phyloP scores from a whole-genome alignment of 495 filamentous ascomycete species.

The Podospora didyma region DNA sequence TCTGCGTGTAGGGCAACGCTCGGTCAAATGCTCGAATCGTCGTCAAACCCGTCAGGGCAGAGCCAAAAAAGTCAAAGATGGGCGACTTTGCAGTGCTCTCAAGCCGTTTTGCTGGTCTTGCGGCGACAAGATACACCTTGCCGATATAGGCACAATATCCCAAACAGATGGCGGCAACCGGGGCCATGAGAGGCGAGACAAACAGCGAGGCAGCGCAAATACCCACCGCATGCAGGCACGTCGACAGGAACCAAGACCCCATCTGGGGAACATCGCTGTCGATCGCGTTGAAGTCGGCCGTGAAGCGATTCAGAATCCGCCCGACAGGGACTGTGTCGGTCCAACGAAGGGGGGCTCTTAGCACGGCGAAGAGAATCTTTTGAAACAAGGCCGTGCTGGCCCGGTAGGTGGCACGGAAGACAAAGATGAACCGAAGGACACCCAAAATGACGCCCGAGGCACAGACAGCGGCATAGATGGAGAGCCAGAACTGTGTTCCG shows the following conservation, averaged over 20 bases:
- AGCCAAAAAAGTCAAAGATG: conserved; percentile 66
- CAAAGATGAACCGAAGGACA: conserved; percentile 47
- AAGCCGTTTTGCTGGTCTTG: conserved; percentile 67
- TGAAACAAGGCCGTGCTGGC: conserved; percentile 61
- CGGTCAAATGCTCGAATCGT: conserved; percentile 70
- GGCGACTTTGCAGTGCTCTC: conserved; percentile 65
- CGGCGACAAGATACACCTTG: conserved; percentile 55
- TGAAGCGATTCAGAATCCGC: conserved; percentile 70
- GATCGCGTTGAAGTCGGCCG: conserved; percentile 63
- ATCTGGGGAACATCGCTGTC: conserved; percentile 57
- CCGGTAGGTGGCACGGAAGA: conserved; percentile 48
- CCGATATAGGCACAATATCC: conserved; percentile 49
- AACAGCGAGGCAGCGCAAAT: conserved; percentile 53
- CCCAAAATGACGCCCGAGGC: conserved; percentile 47
- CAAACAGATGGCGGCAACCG: conserved; percentile 48
- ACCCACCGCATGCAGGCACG: conserved; percentile 47
- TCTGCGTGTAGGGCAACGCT: conserved; percentile 49
- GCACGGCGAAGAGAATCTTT: conserved; percentile 53
- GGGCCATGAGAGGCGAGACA: conserved; percentile 54
- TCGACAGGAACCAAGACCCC: conserved; percentile 46
- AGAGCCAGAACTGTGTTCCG: conserved; percentile 54
- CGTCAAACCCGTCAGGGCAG: conserved; percentile 58
- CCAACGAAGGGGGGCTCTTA: conserved; percentile 66
- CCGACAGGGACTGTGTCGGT: conserved; percentile 72
- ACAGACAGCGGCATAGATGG: conserved; percentile 58